Evolutionary conservation across 306 rosid genomes (phyloP).

Genomic region (Crataegus laevigata): DNA sequence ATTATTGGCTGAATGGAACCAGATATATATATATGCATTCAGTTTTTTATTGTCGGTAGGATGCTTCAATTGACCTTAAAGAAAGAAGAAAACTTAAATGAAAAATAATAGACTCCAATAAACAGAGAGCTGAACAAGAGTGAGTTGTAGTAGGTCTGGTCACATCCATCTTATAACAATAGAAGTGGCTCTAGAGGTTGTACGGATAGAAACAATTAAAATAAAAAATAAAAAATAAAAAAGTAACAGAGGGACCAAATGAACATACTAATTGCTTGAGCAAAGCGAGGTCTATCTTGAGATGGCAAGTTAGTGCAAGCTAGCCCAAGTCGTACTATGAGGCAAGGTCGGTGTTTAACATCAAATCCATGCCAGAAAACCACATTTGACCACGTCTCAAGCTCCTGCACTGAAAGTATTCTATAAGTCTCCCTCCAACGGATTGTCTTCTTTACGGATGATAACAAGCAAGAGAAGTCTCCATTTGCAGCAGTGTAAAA

Average conservation of each 20-base stretch:
- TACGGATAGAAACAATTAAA: background rate
- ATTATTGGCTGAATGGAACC: background rate
- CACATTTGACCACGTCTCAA: constrained; percentile 75
- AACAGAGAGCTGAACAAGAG: background rate
- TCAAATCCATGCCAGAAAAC: constrained; percentile 86
- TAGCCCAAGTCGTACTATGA: constrained; percentile 73
- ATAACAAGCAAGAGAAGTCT: constrained; percentile 55
- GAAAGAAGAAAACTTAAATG: background rate
- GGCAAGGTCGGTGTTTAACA: constrained; percentile 61
- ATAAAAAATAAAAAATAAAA: too few relatives aligned
- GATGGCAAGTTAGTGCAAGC: constrained; percentile 53
- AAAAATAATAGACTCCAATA: background rate
- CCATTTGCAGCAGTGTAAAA: constrained; percentile 57
- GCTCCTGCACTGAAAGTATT: constrained; percentile 64
- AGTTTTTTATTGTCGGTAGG: background rate
- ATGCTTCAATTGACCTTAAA: background rate
- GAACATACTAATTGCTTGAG: constrained; percentile 75
- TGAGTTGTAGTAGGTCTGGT: background rate
- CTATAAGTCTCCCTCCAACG: constrained; percentile 67
- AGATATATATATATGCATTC: background rate
- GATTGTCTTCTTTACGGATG: constrained; percentile 68
- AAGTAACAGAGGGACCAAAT: constrained; percentile 4
- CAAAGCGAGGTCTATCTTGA: constrained; percentile 61
- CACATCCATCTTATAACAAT: background rate
- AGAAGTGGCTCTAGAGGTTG: background rate